These are phyloP conservation scores for Arxiozyma heterogenica DNA, from an alignment of 1,139 yeast genomes.

Conservation along the genomic window DNA sequence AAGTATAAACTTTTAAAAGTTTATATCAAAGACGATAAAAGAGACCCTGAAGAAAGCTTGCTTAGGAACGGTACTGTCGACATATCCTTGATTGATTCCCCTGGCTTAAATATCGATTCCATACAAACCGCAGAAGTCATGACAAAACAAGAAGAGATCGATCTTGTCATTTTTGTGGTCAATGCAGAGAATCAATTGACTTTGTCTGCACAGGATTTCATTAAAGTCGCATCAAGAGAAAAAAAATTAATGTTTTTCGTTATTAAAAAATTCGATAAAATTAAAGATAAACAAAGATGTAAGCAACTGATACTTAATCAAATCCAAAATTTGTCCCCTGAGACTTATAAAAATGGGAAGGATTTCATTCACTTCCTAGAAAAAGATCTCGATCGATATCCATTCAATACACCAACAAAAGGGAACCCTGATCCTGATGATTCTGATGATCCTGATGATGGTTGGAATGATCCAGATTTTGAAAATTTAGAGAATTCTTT, in stretches of 20 bases:
- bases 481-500: conserved; percentile 78
- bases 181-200: conserved; percentile 96
- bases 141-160: conserved; percentile 95
- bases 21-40: conserved; percentile 62
- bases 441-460: conserved; percentile 35
- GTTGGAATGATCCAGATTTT: conserved; percentile 48
- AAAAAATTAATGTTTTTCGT: conserved; percentile 89
- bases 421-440: conserved; percentile 26
- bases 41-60: conserved; percentile 62
- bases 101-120: conserved; percentile 90
- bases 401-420: conserved; percentile 24
- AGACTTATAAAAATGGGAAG: conserved; percentile 72
- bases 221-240: conserved; percentile 83
- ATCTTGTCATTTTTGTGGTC: conserved; percentile 90
- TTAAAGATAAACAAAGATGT: conserved; percentile 72
- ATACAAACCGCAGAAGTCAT: conserved; percentile 92
- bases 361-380: conserved; percentile 90
- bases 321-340: conserved; percentile 81
- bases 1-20: conserved; percentile 66
- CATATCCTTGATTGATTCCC: conserved; percentile 89
- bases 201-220: conserved; percentile 86
- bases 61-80: conserved; percentile 87
- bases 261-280: conserved; percentile 83
- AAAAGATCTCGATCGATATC: conserved; percentile 18
- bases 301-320: conserved; percentile 70